A percentile compares a stretch with the other conserved stretches of the same genome.
Evolutionary conservation across 116 monocot species (phyloP).

Genomic region (Papilionanthe hybrid): DNA sequence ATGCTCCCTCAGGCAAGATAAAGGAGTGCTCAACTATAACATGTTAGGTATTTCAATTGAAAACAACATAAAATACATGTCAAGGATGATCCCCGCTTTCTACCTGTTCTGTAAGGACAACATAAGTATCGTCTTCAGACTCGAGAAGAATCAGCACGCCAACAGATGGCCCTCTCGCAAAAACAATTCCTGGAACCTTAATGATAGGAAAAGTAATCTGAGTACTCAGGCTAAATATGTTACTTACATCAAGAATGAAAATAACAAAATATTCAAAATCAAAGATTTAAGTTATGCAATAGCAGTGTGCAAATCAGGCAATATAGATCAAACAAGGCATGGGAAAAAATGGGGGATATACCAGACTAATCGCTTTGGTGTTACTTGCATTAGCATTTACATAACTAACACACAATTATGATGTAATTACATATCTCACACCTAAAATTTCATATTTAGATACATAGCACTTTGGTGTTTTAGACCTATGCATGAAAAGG

Average conservation of each 20-base stretch:
- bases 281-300: not conserved
- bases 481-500: too few relatives aligned
- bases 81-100: not conserved
- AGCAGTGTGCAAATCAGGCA: not conserved
- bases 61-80: not conserved
- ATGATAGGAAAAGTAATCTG: slow-evolving; percentile 5
- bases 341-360: not conserved
- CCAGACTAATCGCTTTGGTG: not conserved
- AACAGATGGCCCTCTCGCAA: slow-evolving; percentile 86
- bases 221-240: not conserved
- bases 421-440: too few relatives aligned
- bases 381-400: not conserved
- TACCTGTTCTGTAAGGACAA: slow-evolving; percentile 97
- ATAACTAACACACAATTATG: too few relatives aligned
- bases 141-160: slow-evolving; percentile 82
- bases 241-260: not conserved
- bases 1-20: not conserved
- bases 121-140: slow-evolving; percentile 50
- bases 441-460: too few relatives aligned
- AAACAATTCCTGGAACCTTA: slow-evolving; percentile 97
- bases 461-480: too few relatives aligned
- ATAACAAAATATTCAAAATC: not conserved
- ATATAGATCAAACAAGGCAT: not conserved
- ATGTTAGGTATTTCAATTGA: not conserved
- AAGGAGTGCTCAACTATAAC: not conserved